phyloP scores from a whole-genome alignment of 106 monocot species.

The Allium fistulosum region DNA sequence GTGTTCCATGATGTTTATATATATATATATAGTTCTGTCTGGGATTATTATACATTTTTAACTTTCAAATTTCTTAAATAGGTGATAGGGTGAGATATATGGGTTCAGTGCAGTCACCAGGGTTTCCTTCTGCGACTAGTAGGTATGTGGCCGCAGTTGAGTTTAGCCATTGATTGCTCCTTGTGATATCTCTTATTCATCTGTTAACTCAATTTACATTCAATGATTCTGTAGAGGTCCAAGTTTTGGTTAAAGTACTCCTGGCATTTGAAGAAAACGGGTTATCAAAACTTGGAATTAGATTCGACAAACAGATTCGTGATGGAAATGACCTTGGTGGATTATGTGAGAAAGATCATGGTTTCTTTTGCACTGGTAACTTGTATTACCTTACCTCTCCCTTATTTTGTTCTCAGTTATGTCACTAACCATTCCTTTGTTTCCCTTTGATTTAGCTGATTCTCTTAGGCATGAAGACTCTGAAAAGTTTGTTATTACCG shows the following conservation, averaged over 20 bases:
- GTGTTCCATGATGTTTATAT: too few species aligned
- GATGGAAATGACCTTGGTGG: slow-evolving; percentile 95
- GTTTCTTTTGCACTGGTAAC: slow-evolving; percentile 86
- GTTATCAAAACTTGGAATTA: slow-evolving; percentile 86
- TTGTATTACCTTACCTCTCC: slow-evolving; percentile 3
- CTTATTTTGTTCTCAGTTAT: neutral
- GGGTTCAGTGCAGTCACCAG: slow-evolving; percentile 43
- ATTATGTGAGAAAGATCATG: slow-evolving; percentile 92
- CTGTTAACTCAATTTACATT: neutral
- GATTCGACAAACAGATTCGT: slow-evolving; percentile 84
- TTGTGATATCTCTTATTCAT: neutral
- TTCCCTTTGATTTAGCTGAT: slow-evolving; percentile 40
- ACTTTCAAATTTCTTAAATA: slow-evolving; percentile 18
- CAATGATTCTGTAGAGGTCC: slow-evolving; percentile 56
- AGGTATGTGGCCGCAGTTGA: slow-evolving; percentile 22
- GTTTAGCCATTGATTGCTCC: neutral
- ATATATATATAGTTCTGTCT: too few species aligned
- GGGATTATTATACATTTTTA: too few species aligned
- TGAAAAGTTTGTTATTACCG: slow-evolving; percentile 76
- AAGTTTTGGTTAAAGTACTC: slow-evolving; percentile 79
- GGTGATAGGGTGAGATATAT: slow-evolving; percentile 88
- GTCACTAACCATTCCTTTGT: neutral
- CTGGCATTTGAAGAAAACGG: slow-evolving; percentile 93
- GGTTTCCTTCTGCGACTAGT: slow-evolving; percentile 36
- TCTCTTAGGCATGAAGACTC: slow-evolving; percentile 67